Conservation (phyloP, 2,329 filamentous ascomycete genomes). For the Parastagonospora nodorum region DNA sequence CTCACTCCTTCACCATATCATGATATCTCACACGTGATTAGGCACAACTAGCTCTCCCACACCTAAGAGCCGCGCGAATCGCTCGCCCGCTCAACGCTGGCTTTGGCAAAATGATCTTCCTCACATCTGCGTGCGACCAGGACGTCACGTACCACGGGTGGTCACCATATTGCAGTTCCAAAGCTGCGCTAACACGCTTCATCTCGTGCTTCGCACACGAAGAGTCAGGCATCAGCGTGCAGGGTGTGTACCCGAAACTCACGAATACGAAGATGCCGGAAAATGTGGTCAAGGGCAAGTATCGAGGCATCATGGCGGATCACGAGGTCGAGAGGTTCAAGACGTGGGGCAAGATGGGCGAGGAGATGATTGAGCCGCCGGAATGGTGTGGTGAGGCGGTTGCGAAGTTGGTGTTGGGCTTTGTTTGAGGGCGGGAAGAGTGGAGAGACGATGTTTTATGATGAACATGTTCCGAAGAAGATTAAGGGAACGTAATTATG, state of each 20-base stretch:
- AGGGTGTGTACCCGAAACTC: conserved; percentile 32
- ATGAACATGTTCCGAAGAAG: conserved; percentile 30
- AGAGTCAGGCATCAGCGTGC: conserved; percentile 23
- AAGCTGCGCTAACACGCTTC: conserved; percentile 33
- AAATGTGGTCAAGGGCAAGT: conserved; percentile 24
- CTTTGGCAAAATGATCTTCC: conserved; percentile 24
- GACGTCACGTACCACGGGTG: conserved; percentile 29
- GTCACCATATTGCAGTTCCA: conserved; percentile 31
- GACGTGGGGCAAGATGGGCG: conserved; percentile 29
- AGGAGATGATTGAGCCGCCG: conserved; percentile 31
- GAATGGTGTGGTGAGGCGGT: conserved; percentile 28
- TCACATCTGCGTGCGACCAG: conserved; percentile 28
- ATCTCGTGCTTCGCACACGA: conserved; percentile 31
- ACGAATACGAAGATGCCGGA: conserved; percentile 34
- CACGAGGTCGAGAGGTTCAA: conserved; percentile 34
- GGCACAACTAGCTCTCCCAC: conserved; percentile 25
- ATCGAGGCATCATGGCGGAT: conserved; percentile 30
- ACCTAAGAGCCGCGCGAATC: conserved; percentile 19
- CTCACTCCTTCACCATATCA: neutral
- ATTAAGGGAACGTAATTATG: conserved; percentile 16
- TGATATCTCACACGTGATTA: conserved; percentile 1
- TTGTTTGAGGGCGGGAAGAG: conserved; percentile 28
- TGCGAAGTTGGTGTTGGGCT: conserved; percentile 26
- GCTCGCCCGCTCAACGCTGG: conserved; percentile 20
- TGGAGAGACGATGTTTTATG: conserved; percentile 29